Evolutionary conservation across 305 asterid genomes (phyloP).

Genomic region (Fraxinus paxiana): DNA sequence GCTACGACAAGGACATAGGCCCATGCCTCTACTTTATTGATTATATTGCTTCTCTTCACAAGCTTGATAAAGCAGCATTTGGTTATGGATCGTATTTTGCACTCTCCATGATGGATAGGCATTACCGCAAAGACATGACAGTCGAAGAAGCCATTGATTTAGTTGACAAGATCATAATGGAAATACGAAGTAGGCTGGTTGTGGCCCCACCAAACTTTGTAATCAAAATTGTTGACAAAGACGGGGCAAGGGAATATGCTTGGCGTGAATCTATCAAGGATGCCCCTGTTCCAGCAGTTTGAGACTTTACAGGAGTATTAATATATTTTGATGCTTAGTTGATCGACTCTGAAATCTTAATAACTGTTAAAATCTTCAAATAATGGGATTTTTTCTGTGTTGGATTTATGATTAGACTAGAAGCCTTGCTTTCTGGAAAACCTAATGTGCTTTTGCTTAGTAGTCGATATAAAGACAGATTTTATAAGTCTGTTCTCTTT

Average conservation of each 20-base stretch:
- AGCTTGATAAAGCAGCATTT: constrained; percentile 83
- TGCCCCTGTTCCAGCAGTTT: constrained; percentile 32
- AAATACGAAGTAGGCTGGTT: constrained; percentile 81
- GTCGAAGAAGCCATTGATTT: constrained; percentile 75
- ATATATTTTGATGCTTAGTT: constrained; percentile 2
- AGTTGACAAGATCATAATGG: constrained; percentile 71
- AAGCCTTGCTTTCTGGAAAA: neutral
- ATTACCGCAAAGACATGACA: constrained; percentile 76
- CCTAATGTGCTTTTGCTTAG: neutral
- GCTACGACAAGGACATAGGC: constrained; percentile 81
- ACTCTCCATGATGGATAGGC: constrained; percentile 85
- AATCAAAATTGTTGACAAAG: constrained; percentile 81
- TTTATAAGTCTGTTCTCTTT: neutral
- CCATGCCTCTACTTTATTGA: constrained; percentile 77
- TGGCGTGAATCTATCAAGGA: constrained; percentile 76
- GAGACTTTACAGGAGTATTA: constrained; percentile 1
- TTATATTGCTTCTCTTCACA: constrained; percentile 81
- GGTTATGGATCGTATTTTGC: constrained; percentile 94
- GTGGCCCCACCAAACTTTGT: constrained; percentile 89
- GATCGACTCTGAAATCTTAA: neutral
- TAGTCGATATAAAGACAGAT: neutral
- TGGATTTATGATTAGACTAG: constrained; percentile 22
- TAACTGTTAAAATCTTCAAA: neutral
- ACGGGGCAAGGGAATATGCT: constrained; percentile 70
- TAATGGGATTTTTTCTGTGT: constrained; percentile 20